Base-by-base conservation (phyloP, 2,329 filamentous ascomycete genomes). In the Apiospora phragmitis region DNA sequence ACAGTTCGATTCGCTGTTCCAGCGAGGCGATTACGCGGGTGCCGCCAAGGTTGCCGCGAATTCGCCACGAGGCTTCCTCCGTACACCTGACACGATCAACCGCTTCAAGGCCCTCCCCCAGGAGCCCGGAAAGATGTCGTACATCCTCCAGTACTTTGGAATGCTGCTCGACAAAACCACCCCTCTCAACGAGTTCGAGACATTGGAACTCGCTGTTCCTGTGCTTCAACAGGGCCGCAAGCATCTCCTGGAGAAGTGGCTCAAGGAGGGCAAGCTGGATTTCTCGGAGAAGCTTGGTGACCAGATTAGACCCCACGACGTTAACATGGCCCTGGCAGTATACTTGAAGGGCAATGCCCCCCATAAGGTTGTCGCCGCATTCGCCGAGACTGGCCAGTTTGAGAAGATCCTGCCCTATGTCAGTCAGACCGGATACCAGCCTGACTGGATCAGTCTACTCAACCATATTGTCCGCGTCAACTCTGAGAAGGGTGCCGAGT, bases 261-360 rank as follows among this genome's bases (percentile, higher is more conserved):
- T 98, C 81, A 92, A 92, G 79, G 96, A 98, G 84, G 93, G 94
- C 83, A 99, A 99, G 86, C 88, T 99, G 59, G 94, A 97, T 81
- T 95, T 93, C 83, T 98, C 96, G 0, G 96, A 99, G 84, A 94
- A 98, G 82, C 90, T 99, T 67, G 96, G 96, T 85, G 97, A 99
- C 81, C 90, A 97, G 77, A 93, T 98, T 68, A 93, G 96, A 66
- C 88, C 93, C 26, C 94, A 98, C 77, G 96, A 99, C 79, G 87
- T 97, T 77, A 92, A 92, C 80, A 88, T 98, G 79, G 96, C 97
- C 38, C 86, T 99, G 70, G 89, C 86, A 72, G 94, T 99, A 76
- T 99, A 98, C 82, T 88, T 96, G 72, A 93, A 96, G 81, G 95
- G 95, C 77, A 95, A 97, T 77, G 90, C 94, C 55, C 91, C 95